These are phyloP conservation scores for Loxodes magnus DNA, from an alignment of 73 alveolate species.

Conservation along the genomic window DNA sequence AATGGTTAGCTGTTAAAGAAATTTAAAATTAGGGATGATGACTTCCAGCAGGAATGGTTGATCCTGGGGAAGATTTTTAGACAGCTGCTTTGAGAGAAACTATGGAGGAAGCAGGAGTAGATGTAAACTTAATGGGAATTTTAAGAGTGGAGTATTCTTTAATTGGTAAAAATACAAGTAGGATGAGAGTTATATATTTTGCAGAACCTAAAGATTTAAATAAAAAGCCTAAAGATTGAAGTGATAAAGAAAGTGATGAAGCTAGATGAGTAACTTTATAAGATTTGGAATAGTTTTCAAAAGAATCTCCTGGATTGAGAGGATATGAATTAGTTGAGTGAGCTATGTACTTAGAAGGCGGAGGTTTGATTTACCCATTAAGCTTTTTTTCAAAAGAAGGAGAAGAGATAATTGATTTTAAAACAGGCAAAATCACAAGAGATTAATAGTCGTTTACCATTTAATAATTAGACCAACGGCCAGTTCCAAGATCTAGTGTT, in stretches of 20 bases:
- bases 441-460: neutral
- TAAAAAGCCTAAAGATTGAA: constrained; percentile 32
- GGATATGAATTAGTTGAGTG: constrained; percentile 63
- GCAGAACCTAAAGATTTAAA: constrained; percentile 67
- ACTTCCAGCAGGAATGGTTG: constrained; percentile 80
- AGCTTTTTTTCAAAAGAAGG: constrained; percentile 14
- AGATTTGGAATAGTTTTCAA: constrained; percentile 34
- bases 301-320: constrained; percentile 24
- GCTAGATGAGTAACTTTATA: constrained; percentile 68
- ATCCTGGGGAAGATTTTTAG: constrained; percentile 48
- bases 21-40: constrained; percentile 76
- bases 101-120: constrained; percentile 37
- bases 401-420: constrained; percentile 7
- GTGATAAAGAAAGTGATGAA: constrained; percentile 50
- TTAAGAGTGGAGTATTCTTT: constrained; percentile 25
- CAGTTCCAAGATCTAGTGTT: constrained; percentile 1
- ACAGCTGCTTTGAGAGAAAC: constrained; percentile 43
- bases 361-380: constrained; percentile 57
- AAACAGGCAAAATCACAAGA: neutral
- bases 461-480: neutral
- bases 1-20: constrained; percentile 67
- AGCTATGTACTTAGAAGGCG: constrained; percentile 56
- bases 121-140: constrained; percentile 22
- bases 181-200: constrained; percentile 59
- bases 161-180: neutral